A percentile compares a stretch with the other conserved stretches of the same genome.
Conservation (phyloP, 306 rosid genomes). For the Sindora glabra region DNA sequence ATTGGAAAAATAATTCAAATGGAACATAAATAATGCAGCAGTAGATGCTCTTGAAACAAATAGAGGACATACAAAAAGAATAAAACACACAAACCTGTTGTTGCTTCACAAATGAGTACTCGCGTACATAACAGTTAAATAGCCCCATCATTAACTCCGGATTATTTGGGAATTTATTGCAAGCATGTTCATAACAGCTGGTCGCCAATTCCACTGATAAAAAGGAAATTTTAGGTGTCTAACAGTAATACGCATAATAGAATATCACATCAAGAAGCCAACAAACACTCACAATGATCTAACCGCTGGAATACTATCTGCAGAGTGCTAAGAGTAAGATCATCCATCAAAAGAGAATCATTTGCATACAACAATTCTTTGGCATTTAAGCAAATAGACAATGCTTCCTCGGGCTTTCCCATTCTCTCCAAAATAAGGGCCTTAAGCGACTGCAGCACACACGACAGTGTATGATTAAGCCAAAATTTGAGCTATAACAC, state of each 20-base stretch:
- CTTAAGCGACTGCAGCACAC: constrained; percentile 65
- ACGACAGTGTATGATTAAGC: neutral
- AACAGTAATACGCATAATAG: neutral
- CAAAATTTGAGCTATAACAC: neutral
- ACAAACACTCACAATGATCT: constrained; percentile 57
- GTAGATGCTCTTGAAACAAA: neutral
- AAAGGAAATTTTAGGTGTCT: constrained; percentile 13
- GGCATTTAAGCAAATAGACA: constrained; percentile 58
- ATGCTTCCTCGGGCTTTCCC: constrained; percentile 82
- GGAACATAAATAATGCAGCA: neutral
- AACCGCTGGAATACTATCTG: constrained; percentile 89
- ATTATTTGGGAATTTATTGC: constrained; percentile 67
- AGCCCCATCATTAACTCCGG: constrained; percentile 86
- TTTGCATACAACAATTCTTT: constrained; percentile 52
- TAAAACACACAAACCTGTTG: constrained; percentile 65
- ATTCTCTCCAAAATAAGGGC: constrained; percentile 83
- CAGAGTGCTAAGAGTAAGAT: constrained; percentile 90
- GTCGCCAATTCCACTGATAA: constrained; percentile 86
- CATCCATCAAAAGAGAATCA: constrained; percentile 71
- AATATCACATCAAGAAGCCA: neutral
- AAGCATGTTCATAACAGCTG: constrained; percentile 83
- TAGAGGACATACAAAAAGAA: neutral
- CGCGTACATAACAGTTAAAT: constrained; percentile 92
- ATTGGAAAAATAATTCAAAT: neutral
- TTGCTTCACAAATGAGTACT: constrained; percentile 94